Conservation (phyloP, 1,284 basidiomycete genomes). For the Rhodotorula mucilaginosa region DNA sequence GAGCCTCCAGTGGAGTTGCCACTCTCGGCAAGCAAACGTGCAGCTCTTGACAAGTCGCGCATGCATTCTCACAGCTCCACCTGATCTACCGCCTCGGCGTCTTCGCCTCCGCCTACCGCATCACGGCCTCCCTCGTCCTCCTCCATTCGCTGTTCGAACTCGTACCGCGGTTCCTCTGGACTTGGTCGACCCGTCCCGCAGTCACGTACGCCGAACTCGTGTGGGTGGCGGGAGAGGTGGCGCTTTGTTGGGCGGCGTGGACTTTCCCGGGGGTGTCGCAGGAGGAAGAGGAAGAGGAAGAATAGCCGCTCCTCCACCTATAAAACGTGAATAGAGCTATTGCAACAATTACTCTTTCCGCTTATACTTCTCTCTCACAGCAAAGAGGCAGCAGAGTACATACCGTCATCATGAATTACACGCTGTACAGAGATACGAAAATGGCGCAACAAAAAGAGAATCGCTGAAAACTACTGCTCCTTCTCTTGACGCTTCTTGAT, state of each 20-base stretch:
- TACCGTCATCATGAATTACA: too few species aligned
- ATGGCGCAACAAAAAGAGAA: background rate
- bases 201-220: background rate
- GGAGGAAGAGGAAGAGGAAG: slow-evolving; percentile 10
- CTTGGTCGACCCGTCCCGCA: background rate
- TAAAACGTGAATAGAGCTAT: too few species aligned
- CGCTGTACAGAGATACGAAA: background rate
- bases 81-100: background rate
- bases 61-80: background rate
- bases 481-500: slow-evolving; percentile 11
- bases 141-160: background rate
- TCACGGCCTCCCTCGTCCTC: background rate
- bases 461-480: slow-evolving; percentile 35
- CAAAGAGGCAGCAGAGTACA: too few species aligned
- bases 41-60: background rate
- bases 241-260: slow-evolving; percentile 2
- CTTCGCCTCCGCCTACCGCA: slow-evolving; percentile 1
- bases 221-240: background rate
- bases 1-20: background rate
- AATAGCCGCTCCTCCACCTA: too few species aligned
- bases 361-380: too few species aligned
- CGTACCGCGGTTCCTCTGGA: slow-evolving; percentile 1
- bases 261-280: background rate
- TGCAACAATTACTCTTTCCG: too few species aligned
- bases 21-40: background rate